Base-by-base conservation (phyloP, 345 rosid species). In the Bretschneidera sinensis region DNA sequence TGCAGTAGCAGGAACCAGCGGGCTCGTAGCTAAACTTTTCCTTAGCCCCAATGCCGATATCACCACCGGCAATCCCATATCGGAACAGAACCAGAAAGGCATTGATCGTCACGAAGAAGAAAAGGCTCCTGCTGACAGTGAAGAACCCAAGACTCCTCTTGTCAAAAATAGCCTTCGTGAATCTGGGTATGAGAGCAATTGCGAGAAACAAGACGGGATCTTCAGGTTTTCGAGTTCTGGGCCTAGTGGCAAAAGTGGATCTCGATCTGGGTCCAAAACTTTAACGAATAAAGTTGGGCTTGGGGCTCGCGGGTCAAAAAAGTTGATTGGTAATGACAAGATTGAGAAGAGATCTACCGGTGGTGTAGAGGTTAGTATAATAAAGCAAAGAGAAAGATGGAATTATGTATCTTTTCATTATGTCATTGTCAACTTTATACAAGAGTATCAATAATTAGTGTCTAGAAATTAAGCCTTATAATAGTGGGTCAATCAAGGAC, bases 171-270 rank as follows among this genome's bases (percentile, higher is more conserved):
- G 73, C 16, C 47, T 54, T 48, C 57, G 58, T 20, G 74, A 57
- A 34, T 48, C 77, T 53, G 73, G 83, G 48, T 62, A 17, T 18
- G 81, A 59, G 51, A 60, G 58, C 23, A 61, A 48, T 60, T 57
- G 52, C 39, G 77, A 74, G 31, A 72, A 61, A 53, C 60, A 61
- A 63, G 74, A 77, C 17, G 83, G 72, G 58, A 73, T 88, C 57
- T 91, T 91, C 77, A 74, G 88, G 79, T 84, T 91, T 73, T 83
- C 87, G 53, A 88, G 96, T 47, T 59, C 84, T 43, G 86, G 74
- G 55, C 81, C 85, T 15, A 51, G 68, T 17, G 56, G 51, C 0
- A 58, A 69, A 18, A 49, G 57, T 34, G 72, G 60, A 18, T 62
- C 53, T 13, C 70, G 75, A 54, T 57, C 66, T 43, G 66, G 59